These are phyloP conservation scores for Wickerhamiella cacticola DNA, from an alignment of 805 yeast species.

Conservation along the genomic window DNA sequence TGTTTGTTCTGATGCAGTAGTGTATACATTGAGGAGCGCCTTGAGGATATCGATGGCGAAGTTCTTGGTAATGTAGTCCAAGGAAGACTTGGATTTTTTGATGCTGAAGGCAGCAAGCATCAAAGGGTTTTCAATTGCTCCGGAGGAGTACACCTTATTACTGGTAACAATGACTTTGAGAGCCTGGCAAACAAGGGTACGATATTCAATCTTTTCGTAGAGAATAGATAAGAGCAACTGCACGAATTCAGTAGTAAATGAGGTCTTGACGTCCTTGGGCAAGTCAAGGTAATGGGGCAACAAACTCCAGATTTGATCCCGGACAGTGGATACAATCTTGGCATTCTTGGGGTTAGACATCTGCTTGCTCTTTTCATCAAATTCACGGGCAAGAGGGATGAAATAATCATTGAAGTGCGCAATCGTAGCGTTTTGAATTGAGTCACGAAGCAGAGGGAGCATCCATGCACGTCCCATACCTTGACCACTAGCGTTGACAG, in stretches of 20 bases:
- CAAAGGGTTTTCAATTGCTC: slow-evolving; percentile 48
- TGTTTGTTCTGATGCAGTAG: slow-evolving; percentile 63
- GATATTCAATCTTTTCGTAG: slow-evolving; percentile 60
- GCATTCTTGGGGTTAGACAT: slow-evolving; percentile 41
- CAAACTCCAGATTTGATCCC: slow-evolving; percentile 87
- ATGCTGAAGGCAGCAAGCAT: slow-evolving; percentile 51
- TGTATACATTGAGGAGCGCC: slow-evolving; percentile 81
- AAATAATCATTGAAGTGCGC: slow-evolving; percentile 50
- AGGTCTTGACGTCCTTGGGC: slow-evolving; percentile 54
- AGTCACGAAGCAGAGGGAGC: slow-evolving; percentile 79
- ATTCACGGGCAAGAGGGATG: slow-evolving; percentile 43
- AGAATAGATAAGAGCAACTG: slow-evolving; percentile 57
- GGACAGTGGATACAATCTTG: slow-evolving; percentile 71
- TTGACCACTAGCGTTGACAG: slow-evolving; percentile 32
- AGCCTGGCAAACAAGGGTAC: slow-evolving; percentile 76
- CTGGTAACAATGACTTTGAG: slow-evolving; percentile 68
- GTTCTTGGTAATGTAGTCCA: slow-evolving; percentile 46
- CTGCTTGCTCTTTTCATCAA: slow-evolving; percentile 23
- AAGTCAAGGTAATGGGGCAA: slow-evolving; percentile 81
- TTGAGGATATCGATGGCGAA: slow-evolving; percentile 64
- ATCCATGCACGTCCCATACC: slow-evolving; percentile 91
- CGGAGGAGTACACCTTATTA: slow-evolving; percentile 46
- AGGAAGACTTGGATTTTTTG: slow-evolving; percentile 41
- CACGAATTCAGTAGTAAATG: slow-evolving; percentile 71
- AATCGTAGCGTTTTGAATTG: slow-evolving; percentile 59